Conservation (phyloP, 169 alveolate species). For the Theileria sp. region DNA sequence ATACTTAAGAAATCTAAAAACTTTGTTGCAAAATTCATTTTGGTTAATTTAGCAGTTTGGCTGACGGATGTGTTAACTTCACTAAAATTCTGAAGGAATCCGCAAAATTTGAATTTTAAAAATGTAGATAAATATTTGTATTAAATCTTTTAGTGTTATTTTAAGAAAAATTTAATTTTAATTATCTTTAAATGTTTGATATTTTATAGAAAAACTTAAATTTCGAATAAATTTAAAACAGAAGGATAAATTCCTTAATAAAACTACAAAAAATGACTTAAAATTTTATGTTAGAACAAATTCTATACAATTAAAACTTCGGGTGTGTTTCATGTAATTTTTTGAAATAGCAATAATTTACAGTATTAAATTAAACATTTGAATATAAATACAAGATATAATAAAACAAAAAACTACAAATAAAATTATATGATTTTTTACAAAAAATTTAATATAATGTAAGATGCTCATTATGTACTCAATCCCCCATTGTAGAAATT, state of each 20-base stretch:
- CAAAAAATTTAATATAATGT: background rate
- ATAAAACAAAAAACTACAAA: background rate
- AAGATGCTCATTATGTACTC: background rate
- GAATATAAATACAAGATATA: background rate
- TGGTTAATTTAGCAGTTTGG: background rate
- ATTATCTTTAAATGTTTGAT: background rate
- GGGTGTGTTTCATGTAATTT: background rate
- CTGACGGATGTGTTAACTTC: background rate
- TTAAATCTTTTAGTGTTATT: background rate
- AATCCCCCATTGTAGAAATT: slow-evolving; percentile 7
- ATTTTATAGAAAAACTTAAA: background rate
- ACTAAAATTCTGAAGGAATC: background rate
- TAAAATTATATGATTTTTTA: background rate
- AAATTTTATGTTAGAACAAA: background rate
- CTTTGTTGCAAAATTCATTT: background rate
- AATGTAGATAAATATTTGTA: background rate
- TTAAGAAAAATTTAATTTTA: background rate
- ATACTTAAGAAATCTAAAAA: background rate
- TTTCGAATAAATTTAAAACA: background rate
- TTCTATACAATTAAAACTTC: background rate
- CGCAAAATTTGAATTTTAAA: background rate
- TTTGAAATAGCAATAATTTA: background rate
- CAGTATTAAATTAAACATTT: background rate
- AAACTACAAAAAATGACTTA: background rate
- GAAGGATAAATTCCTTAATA: background rate